Evolutionary conservation across 495 filamentous ascomycete species (phyloP).

Genomic region (Talaromyces stipitatus): DNA sequence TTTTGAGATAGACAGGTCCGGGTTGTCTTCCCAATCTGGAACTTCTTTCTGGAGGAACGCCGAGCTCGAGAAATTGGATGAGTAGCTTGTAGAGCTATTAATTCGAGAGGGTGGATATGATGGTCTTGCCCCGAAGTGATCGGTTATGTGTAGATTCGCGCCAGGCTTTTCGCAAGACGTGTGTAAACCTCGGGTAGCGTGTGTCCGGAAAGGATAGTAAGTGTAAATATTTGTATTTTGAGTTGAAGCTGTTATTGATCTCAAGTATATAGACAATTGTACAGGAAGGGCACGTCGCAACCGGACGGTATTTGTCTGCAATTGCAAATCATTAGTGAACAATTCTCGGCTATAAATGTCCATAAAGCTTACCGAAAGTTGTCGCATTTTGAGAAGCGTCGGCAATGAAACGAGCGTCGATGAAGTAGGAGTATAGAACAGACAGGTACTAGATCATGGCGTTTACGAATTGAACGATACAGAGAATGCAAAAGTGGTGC

Average conservation of each 20-base stretch:
- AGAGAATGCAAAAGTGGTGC: neutral
- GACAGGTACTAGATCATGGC: neutral
- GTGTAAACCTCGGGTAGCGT: neutral
- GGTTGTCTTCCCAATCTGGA: slow-evolving; percentile 73
- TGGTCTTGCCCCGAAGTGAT: neutral
- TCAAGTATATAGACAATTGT: neutral
- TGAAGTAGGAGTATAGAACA: neutral
- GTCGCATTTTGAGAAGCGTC: slow-evolving; percentile 1
- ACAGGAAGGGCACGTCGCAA: neutral
- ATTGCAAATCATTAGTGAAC: neutral
- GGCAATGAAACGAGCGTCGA: neutral
- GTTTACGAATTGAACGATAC: neutral
- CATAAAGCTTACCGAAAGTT: slow-evolving; percentile 1
- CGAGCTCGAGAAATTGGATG: slow-evolving; percentile 2
- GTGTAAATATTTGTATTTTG: neutral
- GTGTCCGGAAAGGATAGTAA: neutral
- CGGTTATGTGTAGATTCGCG: neutral
- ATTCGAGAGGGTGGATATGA: neutral
- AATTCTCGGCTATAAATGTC: neutral
- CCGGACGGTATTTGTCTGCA: neutral
- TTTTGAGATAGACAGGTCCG: slow-evolving; percentile 61
- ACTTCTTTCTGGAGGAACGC: slow-evolving; percentile 9
- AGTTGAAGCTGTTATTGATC: neutral
- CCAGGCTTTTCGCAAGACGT: neutral
- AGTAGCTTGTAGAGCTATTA: neutral